Percentiles rank a stretch among this genome's conserved stretches.
These are phyloP conservation scores for Ophiostoma perfectum DNA, from an alignment of 2,329 filamentous ascomycete species.

Conservation along the genomic window DNA sequence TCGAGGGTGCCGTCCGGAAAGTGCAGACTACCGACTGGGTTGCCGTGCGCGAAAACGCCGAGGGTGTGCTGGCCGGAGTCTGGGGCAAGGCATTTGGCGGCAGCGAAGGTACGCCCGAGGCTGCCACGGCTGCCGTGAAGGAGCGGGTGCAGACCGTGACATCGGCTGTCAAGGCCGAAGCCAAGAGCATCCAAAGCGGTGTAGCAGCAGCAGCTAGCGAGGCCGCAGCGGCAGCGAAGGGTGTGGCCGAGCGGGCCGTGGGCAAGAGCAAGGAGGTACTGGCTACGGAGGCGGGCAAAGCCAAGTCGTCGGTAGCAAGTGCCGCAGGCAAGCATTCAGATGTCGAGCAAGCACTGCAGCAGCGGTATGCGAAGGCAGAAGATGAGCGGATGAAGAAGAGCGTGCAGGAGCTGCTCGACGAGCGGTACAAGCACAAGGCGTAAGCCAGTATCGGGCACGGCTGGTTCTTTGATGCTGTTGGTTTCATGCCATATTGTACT, in stretches of 20 bases:
- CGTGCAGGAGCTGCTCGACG: conserved; percentile 49
- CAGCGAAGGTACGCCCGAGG: conserved; percentile 34
- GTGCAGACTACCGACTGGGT: conserved; percentile 63
- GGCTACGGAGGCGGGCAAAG: conserved; percentile 5
- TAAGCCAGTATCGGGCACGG: not conserved
- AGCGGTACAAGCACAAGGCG: conserved; percentile 45
- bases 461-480: not conserved
- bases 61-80: conserved; percentile 44
- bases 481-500: not conserved
- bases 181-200: conserved; percentile 24
- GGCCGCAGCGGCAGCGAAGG: conserved; percentile 37
- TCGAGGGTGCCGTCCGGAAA: conserved; percentile 61
- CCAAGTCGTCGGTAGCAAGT: not conserved
- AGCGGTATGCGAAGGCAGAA: conserved; percentile 46
- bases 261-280: conserved; percentile 39
- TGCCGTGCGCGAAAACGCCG: conserved; percentile 54
- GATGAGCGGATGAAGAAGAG: conserved; percentile 40
- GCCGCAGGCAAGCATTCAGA: conserved; percentile 31
- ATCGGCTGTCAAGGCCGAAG: conserved; percentile 34
- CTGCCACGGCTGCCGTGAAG: conserved; percentile 28
- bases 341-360: conserved; percentile 46
- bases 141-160: conserved; percentile 27
- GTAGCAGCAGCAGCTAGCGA: conserved; percentile 30
- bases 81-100: conserved; percentile 40
- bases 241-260: conserved; percentile 39